phyloP scores from a whole-genome alignment of 768 basidiomycete genomes.

The Strobilomyces echinocephalus region DNA sequence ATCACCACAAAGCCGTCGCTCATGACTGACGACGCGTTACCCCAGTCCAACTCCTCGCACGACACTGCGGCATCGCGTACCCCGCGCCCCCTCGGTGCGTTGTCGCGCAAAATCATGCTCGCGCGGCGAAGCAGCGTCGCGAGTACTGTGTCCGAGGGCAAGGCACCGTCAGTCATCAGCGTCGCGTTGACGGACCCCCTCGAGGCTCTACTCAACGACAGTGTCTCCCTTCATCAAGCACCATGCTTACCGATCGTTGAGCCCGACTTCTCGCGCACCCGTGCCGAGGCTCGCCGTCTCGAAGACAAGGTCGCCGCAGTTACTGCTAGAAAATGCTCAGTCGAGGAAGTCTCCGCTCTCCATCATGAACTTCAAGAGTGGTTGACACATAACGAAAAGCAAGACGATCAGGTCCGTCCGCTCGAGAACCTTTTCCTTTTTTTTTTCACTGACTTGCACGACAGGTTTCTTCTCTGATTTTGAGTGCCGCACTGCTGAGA shows the following conservation, averaged over 20 bases:
- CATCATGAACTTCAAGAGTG: constrained; percentile 78
- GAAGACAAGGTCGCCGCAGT: constrained; percentile 77
- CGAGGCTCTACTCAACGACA: no score
- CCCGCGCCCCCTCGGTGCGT: no score
- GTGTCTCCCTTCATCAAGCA: constrained; percentile 34
- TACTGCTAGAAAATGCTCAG: constrained; percentile 81
- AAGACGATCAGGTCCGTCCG: constrained; percentile 58
- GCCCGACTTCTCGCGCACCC: constrained; percentile 37
- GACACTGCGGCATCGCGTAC: no score
- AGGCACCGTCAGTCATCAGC: no score
- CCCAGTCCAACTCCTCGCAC: no score
- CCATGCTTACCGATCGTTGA: constrained; percentile 46
- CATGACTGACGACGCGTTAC: no score
- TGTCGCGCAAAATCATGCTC: no score
- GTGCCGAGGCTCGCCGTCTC: constrained; percentile 58
- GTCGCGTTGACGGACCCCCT: no score
- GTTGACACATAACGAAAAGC: constrained; percentile 53
- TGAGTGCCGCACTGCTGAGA: constrained; percentile 74
- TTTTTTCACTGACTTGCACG: constrained; percentile 5
- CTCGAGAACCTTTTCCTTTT: constrained; percentile 1
- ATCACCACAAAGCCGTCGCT: no score
- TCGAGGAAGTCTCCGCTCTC: constrained; percentile 75
- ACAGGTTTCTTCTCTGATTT: constrained; percentile 62
- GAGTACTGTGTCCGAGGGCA: no score
- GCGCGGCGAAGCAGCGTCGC: no score